phyloP scores from a whole-genome alignment of 2,329 filamentous ascomycete species.

The Arachnopeziza araneosa region DNA sequence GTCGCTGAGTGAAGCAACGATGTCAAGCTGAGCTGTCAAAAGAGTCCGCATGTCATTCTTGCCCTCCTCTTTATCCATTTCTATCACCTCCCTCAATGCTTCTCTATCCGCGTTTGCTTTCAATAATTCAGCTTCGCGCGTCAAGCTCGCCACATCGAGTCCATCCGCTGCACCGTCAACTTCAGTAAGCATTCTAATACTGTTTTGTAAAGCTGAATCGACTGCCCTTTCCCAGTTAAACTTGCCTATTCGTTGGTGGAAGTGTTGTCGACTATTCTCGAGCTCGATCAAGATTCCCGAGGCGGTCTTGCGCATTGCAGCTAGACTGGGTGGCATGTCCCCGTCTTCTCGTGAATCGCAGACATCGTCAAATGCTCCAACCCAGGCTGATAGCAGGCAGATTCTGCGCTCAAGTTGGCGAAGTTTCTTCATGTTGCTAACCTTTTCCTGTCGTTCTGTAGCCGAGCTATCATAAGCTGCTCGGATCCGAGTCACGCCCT shows the following conservation, averaged over 20 bases:
- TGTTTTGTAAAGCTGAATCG: slow-evolving; percentile 82
- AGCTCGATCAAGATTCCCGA: slow-evolving; percentile 84
- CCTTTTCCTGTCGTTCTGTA: slow-evolving; percentile 71
- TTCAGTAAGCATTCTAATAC: slow-evolving; percentile 71
- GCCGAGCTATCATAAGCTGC: slow-evolving; percentile 77
- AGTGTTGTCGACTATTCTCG: slow-evolving; percentile 83
- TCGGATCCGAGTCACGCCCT: slow-evolving; percentile 75
- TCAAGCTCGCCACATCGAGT: slow-evolving; percentile 65
- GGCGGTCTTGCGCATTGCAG: slow-evolving; percentile 78
- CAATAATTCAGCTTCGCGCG: slow-evolving; percentile 78
- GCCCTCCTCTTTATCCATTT: slow-evolving; percentile 79
- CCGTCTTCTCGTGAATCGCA: slow-evolving; percentile 68
- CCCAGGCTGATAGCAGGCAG: slow-evolving; percentile 81
- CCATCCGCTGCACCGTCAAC: slow-evolving; percentile 60
- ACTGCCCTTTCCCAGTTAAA: slow-evolving; percentile 82
- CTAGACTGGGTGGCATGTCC: slow-evolving; percentile 63
- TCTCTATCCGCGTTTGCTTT: slow-evolving; percentile 80
- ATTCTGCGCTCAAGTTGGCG: slow-evolving; percentile 81
- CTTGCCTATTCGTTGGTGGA: slow-evolving; percentile 76
- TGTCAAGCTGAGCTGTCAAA: slow-evolving; percentile 87
- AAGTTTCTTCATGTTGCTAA: slow-evolving; percentile 74
- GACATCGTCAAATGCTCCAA: slow-evolving; percentile 81
- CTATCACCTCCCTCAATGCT: slow-evolving; percentile 67
- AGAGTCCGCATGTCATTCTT: slow-evolving; percentile 74
- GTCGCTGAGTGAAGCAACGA: slow-evolving; percentile 74